These are phyloP conservation scores for Neophaeococcomyces mojaviensis DNA, from an alignment of 2,329 filamentous ascomycete species.

Conservation along the genomic window DNA sequence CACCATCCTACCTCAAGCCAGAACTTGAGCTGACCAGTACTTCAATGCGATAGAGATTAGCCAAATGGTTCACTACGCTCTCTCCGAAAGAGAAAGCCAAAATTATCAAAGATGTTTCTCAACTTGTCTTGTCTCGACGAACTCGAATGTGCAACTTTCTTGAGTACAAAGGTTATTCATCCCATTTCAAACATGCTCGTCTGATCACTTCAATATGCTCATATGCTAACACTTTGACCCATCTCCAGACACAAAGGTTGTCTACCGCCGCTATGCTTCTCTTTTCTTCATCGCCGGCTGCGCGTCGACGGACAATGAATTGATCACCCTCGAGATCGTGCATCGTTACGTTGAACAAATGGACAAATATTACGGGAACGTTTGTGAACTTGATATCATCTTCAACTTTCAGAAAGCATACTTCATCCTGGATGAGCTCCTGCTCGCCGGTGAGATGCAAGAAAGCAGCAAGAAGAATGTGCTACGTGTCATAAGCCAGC, in stretches of 20 bases:
- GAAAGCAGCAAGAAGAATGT: constrained; percentile 99
- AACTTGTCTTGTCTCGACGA: constrained; percentile 87
- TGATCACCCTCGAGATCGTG: constrained; percentile 97
- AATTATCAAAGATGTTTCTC: constrained; percentile 99
- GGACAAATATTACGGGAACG: constrained; percentile 99
- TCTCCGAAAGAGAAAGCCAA: constrained; percentile 98
- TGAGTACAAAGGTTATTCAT: constrained; percentile 80
- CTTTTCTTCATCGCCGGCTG: constrained; percentile 99
- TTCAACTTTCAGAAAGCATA: constrained; percentile 99
- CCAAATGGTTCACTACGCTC: constrained; percentile 98
- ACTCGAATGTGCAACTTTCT: constrained; percentile 99
- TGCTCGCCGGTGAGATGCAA: constrained; percentile 92
- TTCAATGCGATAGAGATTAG: constrained; percentile 64
- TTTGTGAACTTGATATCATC: constrained; percentile 98
- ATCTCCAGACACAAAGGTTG: constrained; percentile 82
- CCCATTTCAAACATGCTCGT: neutral
- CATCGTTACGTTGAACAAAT: constrained; percentile 99
- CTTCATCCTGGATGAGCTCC: constrained; percentile 94
- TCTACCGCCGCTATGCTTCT: constrained; percentile 96
- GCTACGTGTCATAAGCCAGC: constrained; percentile 86
- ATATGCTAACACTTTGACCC: constrained; percentile 12
- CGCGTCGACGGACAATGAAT: constrained; percentile 93
- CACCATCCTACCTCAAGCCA: constrained; percentile 28
- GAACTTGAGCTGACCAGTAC: constrained; percentile 25
- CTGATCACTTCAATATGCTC: neutral